Evolutionary conservation across 2,329 filamentous ascomycete genomes (phyloP), one percentile per base, ranked within the genome.

Genomic region (Diaporthe velutina): DNA sequence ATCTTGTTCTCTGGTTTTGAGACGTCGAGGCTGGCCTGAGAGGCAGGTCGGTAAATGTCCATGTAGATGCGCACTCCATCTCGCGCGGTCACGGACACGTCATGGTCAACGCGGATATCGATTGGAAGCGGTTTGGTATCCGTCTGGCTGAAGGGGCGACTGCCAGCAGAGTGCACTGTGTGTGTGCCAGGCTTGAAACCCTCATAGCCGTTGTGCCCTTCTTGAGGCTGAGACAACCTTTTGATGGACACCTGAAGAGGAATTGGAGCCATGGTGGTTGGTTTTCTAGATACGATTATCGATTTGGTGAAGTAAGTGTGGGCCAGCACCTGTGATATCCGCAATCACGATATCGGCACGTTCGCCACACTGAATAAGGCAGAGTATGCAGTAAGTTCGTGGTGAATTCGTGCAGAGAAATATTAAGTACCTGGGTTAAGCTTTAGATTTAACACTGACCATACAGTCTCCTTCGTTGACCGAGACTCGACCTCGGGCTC

Each of bases 21-120:
- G 42, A 66, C 19, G 28, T 66, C 60, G 42, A 66, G 60, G 50
- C 10, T 48, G 10, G 60, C 42, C 19, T 66, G 60, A 28, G 60
- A 50, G 2, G 83, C 78, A 0, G 86, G 85, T 8, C 86, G 81
- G 76, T 86, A 88, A 45, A 88, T 81, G 66, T 88, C 86, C 12
- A 80, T 81, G 76, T 86, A 87, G 0, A 88, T 79, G 0, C 79
- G 79, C 15, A 75, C 79, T 28, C 86, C 86, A 75, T 88, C 85
- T 60, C 85, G 82, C 1, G 85, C 80, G 10, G 77, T 75, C 38
- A 87, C 83, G 35, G 82, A 80, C 35, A 86, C 82, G 77, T 86
- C 85, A 68, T 86, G 84, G 6, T 86, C 83, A 12, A 85, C 78
- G 0, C 78, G 78, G 45, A 86, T 85, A 33, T 84, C 81, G 42